Evolutionary conservation across 768 basidiomycete species (phyloP), one percentile per base, ranked within the genome.

Genomic region (Paxillus rubicundulus): DNA sequence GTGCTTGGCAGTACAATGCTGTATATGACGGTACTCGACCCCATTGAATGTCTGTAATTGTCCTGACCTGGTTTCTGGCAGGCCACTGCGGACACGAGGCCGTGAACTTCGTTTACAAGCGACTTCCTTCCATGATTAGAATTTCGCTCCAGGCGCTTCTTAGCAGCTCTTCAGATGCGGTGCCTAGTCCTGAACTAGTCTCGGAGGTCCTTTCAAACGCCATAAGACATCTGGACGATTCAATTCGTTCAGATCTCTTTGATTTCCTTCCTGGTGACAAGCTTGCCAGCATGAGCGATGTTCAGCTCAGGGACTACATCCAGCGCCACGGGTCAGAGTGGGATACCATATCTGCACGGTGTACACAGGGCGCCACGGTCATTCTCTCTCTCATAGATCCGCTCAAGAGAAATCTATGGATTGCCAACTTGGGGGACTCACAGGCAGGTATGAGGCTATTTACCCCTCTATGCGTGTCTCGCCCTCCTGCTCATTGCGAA

Each of bases 31-130:
- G 77, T 69, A 56, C 44, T 24, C 14, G 13, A 28, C 41, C 12
- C 46, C 14, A 51, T 73, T 70, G 70, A 37, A 71, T 74, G 54
- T 63, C 66, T 45, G 69, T 70, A 24, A 61, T 69, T 42, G 57
- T 69, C 36, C 45, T 66, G 47, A 68, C 43, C 46, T 53, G 32
- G 9, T 28, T 18, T 42, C 44, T 30, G 52, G 30, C 52, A 80
- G 79, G 79, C 46, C 79, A 81, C 50, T 74, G 74, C 43, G 77
- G 78, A 51, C 71, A 75, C 54, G 67, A 77, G 36, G 77, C 77
- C 5, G 80, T 79, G 21, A 72, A 79, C 56, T 71, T 76, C 47
- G 74, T 72, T 42, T 69, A 68, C 46, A 64, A 64, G 53, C 65
- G 62, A 28, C 70, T 81, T 7, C 76, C 80, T 17, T 56, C 55